Base-by-base conservation (phyloP, 1,284 basidiomycete genomes). In the Amylostereum chailletii region DNA sequence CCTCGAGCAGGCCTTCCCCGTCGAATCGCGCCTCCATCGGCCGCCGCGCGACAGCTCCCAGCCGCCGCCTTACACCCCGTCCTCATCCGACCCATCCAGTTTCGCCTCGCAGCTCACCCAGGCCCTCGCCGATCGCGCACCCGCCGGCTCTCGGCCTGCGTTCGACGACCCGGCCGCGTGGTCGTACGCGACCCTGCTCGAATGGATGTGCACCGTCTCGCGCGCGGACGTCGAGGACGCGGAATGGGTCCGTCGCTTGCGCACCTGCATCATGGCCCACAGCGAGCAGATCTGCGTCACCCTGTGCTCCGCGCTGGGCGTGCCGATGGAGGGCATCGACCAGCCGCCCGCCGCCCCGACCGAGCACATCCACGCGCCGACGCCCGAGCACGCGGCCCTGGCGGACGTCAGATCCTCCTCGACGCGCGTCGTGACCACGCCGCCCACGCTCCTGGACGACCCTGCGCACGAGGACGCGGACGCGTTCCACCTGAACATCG, bases 201-300 rank as follows among this genome's bases (percentile, higher is more conserved):
- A 56, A 5, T 65, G 62, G 60, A 56, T 68, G 48, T 59, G 57
- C 27, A 60, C 55, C 5, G 58, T 62, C 27, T 52, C 59, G 5
- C 58, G 66, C 31, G 53, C 53, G 2, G 53, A 62, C 45, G 59
- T 57, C 33, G 54, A 55, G 42, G 66, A 68, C 48, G 55, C 56
- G 27, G 53, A 55, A 33, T 68, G 66, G 66, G 57, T 63, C 29
- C 52, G 53, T 26, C 52, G 59, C 10, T 53, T 60, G 8, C 59
- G 63, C 9, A 38, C 55, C 4, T 68, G 66, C 48, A 60, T 68
- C 30, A 57, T 63, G 40, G 55, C 58, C n/a, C 58, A 61, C 40
- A 64, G 59, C 45, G 66, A 68, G 53, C 60, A 65, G 19, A 60
- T 68, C 27, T 67, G 66, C 59, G 64, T 64, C 46, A 57, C 60